Conservation (phyloP, 805 yeast species). For the Tanozyma kutaoensis region DNA sequence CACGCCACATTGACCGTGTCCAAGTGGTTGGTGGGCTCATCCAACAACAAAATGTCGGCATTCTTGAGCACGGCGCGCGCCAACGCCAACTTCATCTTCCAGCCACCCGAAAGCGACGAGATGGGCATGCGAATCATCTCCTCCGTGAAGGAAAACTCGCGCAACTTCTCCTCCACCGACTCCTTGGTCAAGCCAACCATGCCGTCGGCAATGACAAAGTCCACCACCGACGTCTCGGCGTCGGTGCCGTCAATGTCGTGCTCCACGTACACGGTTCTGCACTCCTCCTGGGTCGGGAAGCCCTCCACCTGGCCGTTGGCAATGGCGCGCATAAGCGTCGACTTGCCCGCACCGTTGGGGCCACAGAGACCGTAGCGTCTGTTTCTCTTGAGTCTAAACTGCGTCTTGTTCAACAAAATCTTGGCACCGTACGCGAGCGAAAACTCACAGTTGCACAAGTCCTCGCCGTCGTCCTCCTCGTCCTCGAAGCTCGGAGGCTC, state of each 20-base stretch:
- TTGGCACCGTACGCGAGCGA: conserved; percentile 99
- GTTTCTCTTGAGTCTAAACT: conserved; percentile 96
- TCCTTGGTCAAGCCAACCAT: conserved; percentile 62
- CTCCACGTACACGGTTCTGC: conserved; percentile 98
- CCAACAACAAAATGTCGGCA: conserved; percentile 94
- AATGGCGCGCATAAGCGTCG: conserved; percentile 81
- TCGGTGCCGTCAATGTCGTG: conserved; percentile 98
- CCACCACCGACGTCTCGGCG: conserved; percentile 89
- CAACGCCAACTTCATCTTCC: conserved; percentile 99
- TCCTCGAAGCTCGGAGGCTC: conserved; percentile 92
- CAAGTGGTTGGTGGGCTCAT: conserved; percentile 99
- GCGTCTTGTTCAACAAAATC: conserved; percentile 98
- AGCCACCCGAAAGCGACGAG: conserved; percentile 97
- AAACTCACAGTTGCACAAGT: conserved; percentile 99
- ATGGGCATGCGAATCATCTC: conserved; percentile 92
- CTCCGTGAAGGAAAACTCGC: conserved; percentile 86
- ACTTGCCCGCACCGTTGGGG: conserved; percentile 42
- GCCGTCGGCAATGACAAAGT: conserved; percentile 80
- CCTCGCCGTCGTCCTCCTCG: conserved; percentile 98
- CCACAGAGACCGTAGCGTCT: conserved; percentile 97
- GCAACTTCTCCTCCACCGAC: conserved; percentile 59
- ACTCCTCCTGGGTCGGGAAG: conserved; percentile 98
- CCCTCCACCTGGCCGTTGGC: conserved; percentile 99
- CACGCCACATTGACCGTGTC: conserved; percentile 99
- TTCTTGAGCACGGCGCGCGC: conserved; percentile 98